Conservation (phyloP, 257 asterid species). For the Solanum pinnatisectum region DNA sequence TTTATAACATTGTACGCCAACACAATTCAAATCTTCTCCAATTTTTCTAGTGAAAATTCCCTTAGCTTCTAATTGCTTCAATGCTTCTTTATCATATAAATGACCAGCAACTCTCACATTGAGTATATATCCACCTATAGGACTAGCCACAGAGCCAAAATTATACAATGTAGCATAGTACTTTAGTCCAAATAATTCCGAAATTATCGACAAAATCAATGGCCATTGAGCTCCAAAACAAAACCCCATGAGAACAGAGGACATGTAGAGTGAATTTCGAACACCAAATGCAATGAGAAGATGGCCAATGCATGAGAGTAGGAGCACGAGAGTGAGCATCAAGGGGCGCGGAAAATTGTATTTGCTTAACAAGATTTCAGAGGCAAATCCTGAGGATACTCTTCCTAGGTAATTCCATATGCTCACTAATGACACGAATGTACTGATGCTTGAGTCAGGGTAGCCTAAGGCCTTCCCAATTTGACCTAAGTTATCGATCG, state of each 20-base stretch:
- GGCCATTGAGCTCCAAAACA: conserved; percentile 64
- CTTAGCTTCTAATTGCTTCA: conserved; percentile 19
- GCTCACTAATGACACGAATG: conserved; percentile 52
- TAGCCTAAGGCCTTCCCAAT: conserved; percentile 44
- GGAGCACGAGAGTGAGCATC: conserved; percentile 32
- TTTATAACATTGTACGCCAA: conserved; percentile 26
- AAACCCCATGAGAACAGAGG: conserved; percentile 37
- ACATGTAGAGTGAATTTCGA: conserved; percentile 25
- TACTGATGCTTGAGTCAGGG: conserved; percentile 26
- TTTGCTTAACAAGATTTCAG: conserved; percentile 31
- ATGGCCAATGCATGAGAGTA: conserved; percentile 40
- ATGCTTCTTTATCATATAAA: conserved; percentile 32
- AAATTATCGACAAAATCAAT: conserved; percentile 33
- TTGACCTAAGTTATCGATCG: conserved; percentile 48
- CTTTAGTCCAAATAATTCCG: conserved; percentile 40
- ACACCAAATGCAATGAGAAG: conserved; percentile 40
- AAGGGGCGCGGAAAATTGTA: conserved; percentile 42
- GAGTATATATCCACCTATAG: conserved; percentile 28
- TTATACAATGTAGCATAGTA: conserved; percentile 29
- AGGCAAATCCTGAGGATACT: conserved; percentile 29
- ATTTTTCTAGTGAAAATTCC: conserved; percentile 11
- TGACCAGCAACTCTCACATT: conserved; percentile 31
- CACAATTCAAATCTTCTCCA: conserved; percentile 23
- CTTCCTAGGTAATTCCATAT: conserved; percentile 53
- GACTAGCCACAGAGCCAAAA: conserved; percentile 30